These are phyloP conservation scores for Epichloe sylvatica DNA, from an alignment of 2,329 filamentous ascomycete species.

Conservation along the genomic window DNA sequence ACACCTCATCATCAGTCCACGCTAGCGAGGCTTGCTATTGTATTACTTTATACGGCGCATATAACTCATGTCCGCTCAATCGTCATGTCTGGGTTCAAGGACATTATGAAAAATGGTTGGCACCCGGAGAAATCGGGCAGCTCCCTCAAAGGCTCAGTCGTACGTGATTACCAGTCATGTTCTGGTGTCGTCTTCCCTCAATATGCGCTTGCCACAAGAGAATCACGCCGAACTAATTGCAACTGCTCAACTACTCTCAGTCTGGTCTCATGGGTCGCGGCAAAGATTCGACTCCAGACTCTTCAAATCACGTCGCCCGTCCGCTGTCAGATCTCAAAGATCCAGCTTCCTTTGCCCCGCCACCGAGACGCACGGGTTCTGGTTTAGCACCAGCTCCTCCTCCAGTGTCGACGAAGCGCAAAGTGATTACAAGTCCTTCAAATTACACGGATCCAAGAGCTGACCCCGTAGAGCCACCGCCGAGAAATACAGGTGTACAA, in stretches of 20 bases:
- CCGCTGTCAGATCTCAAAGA: slow-evolving; percentile 62
- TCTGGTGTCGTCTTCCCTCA: slow-evolving; percentile 2
- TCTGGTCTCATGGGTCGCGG: slow-evolving; percentile 32
- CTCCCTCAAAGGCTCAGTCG: slow-evolving; percentile 27
- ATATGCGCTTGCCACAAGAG: neutral
- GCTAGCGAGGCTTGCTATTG: neutral
- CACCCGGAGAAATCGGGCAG: slow-evolving; percentile 29
- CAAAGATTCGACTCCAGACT: slow-evolving; percentile 13
- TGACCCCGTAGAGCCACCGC: slow-evolving; percentile 8
- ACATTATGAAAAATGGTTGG: slow-evolving; percentile 38
- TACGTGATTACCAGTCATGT: slow-evolving; percentile 18
- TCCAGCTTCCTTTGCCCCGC: slow-evolving; percentile 64
- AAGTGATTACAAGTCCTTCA: slow-evolving; percentile 18
- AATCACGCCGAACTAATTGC: neutral
- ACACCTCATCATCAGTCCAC: neutral
- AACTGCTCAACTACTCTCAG: slow-evolving; percentile 16
- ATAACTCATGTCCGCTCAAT: neutral
- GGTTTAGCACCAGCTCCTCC: slow-evolving; percentile 20
- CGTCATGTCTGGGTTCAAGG: slow-evolving; percentile 33
- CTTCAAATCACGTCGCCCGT: slow-evolving; percentile 28
- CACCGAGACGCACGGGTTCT: slow-evolving; percentile 46
- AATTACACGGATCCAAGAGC: slow-evolving; percentile 20
- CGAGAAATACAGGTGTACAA: slow-evolving; percentile 1
- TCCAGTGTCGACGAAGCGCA: slow-evolving; percentile 11
- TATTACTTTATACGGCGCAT: neutral